phyloP scores from a whole-genome alignment of 345 rosid genomes.

The Pugionium cornutum region DNA sequence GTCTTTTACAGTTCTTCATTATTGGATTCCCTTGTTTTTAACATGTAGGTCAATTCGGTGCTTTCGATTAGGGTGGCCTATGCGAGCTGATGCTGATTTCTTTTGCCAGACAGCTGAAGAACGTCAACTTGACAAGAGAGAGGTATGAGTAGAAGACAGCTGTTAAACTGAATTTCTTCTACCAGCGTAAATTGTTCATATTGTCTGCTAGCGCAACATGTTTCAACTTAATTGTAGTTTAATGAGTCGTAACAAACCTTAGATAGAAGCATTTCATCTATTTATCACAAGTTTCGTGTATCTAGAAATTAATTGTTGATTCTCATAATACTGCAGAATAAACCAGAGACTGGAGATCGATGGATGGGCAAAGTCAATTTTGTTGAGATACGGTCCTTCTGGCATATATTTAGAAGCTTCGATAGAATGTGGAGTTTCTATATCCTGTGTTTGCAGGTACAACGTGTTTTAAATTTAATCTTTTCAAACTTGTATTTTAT shows the following conservation, averaged over 20 bases:
- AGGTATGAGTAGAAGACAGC: conserved; percentile 41
- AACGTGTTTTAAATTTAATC: not conserved
- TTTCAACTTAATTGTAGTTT: no score
- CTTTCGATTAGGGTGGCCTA: conserved; percentile 78
- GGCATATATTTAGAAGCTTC: conserved; percentile 67
- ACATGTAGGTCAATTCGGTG: conserved; percentile 63
- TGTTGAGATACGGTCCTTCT: conserved; percentile 61
- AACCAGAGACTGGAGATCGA: conserved; percentile 38
- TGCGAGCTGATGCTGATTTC: conserved; percentile 79
- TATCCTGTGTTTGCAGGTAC: conserved; percentile 58
- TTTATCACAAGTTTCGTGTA: not conserved
- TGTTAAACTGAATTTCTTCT: no score
- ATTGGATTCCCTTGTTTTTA: conserved; percentile 2
- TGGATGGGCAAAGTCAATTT: conserved; percentile 60
- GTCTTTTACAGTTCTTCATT: conserved; percentile 10
- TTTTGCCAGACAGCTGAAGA: conserved; percentile 51
- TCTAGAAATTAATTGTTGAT: conserved; percentile 13
- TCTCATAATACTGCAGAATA: conserved; percentile 41
- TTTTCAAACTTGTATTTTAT: conserved; percentile 18
- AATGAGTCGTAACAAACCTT: not conserved
- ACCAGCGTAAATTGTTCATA: not conserved
- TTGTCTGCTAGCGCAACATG: not conserved
- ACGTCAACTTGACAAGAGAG: conserved; percentile 38
- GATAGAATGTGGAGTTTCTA: conserved; percentile 70
- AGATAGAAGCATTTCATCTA: not conserved